Percentiles rank a stretch among this genome's conserved stretches.
Conservation (phyloP, 768 basidiomycete species). For the Rhodocollybia butyracea region DNA sequence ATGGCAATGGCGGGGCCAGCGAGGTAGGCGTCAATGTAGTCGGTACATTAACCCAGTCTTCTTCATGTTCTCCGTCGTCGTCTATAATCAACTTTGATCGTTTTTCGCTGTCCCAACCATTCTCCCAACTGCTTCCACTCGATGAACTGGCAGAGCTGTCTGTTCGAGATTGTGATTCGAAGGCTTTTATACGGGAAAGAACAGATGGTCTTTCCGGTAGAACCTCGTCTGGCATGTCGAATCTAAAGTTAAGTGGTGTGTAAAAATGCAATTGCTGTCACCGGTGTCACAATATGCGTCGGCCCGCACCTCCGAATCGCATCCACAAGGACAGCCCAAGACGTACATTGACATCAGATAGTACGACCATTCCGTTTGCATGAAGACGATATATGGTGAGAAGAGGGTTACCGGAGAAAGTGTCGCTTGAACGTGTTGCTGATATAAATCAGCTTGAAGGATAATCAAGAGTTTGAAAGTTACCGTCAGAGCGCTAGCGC, state of each 20-base stretch:
- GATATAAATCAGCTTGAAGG: no score
- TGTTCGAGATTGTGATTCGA: background rate
- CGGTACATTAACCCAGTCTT: conserved; percentile 2
- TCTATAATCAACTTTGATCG: background rate
- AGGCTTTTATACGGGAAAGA: background rate
- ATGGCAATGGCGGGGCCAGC: conserved; percentile 60
- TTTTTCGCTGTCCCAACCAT: background rate
- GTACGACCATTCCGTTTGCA: no score
- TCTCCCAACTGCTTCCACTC: background rate
- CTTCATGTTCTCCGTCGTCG: background rate
- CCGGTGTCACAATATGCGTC: no score
- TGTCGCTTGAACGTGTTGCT: no score
- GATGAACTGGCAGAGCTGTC: background rate
- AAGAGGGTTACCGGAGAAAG: no score
- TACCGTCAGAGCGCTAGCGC: no score
- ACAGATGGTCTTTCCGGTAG: background rate
- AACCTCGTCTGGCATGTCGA: background rate
- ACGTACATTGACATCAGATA: no score
- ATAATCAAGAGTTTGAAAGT: no score
- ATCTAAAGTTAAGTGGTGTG: background rate
- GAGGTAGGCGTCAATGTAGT: background rate
- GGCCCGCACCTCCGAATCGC: no score
- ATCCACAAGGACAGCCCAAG: no score
- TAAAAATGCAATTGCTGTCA: background rate
- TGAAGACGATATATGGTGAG: no score